These are phyloP conservation scores for Voacanga thouarsii DNA, from an alignment of 257 asterid species.

Conservation along the genomic window DNA sequence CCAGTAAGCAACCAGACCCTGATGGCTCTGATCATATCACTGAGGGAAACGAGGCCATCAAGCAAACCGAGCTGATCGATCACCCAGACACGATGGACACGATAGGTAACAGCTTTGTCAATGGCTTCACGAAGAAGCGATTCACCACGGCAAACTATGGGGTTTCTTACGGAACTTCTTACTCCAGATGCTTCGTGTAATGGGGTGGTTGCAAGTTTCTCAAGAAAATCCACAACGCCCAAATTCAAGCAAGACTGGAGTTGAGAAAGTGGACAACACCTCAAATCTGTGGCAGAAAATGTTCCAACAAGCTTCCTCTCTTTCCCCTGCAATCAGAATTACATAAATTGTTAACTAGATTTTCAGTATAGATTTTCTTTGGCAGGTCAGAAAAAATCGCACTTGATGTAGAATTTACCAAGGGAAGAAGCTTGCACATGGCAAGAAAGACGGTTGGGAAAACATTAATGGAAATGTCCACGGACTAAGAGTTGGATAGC, in stretches of 20 bases:
- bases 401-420: too few relatives aligned
- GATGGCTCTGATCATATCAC: slow-evolving; percentile 52
- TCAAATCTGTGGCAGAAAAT: slow-evolving; percentile 73
- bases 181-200: slow-evolving; percentile 46
- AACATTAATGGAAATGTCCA: too few relatives aligned
- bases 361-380: background rate
- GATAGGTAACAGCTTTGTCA: slow-evolving; percentile 53
- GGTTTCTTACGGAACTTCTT: slow-evolving; percentile 47
- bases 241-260: slow-evolving; percentile 43
- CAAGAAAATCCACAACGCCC: slow-evolving; percentile 53
- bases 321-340: slow-evolving; percentile 45
- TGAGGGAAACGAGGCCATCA: slow-evolving; percentile 58
- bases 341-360: background rate
- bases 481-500: too few relatives aligned
- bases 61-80: slow-evolving; percentile 50
- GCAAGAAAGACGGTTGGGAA: too few relatives aligned
- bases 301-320: slow-evolving; percentile 70
- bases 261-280: slow-evolving; percentile 56
- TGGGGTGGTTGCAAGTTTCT: slow-evolving; percentile 38
- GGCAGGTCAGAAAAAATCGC: background rate
- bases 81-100: slow-evolving; percentile 84
- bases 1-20: slow-evolving; percentile 58
- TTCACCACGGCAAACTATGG: slow-evolving; percentile 45
- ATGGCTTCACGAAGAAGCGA: slow-evolving; percentile 61
- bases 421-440: too few relatives aligned